Percentiles rank a stretch among this genome's conserved stretches.
Conservation (phyloP, 1,284 basidiomycete genomes). For the Cutaneotrichosporon sp. region DNA sequence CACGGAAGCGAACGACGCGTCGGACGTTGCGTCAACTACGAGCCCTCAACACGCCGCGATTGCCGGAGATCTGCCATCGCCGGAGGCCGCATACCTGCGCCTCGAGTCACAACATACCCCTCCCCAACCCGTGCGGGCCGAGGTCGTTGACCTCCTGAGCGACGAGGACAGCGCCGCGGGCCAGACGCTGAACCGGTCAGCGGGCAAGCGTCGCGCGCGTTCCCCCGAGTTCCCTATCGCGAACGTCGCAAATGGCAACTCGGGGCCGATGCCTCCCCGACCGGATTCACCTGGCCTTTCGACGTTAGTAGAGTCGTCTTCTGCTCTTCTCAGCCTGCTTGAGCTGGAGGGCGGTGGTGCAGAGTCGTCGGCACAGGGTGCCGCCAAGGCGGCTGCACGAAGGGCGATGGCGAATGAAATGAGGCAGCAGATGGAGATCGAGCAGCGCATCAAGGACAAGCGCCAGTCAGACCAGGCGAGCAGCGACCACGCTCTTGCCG, state of each 20-base stretch:
- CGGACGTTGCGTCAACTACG: too few relatives aligned
- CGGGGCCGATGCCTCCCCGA: neutral
- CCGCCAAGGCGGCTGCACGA: conserved; percentile 14
- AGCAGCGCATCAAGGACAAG: conserved; percentile 5
- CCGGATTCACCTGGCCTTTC: neutral
- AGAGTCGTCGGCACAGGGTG: conserved; percentile 24
- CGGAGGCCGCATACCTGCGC: too few relatives aligned
- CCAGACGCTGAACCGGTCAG: too few relatives aligned
- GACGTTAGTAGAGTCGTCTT: neutral
- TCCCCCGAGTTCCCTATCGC: too few relatives aligned
- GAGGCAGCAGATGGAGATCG: conserved; percentile 10
- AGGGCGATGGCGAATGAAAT: conserved; percentile 6
- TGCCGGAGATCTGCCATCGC: too few relatives aligned
- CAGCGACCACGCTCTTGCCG: neutral
- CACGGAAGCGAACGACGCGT: neutral
- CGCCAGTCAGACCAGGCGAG: neutral
- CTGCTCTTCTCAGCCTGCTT: conserved; percentile 31
- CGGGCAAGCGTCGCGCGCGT: too few relatives aligned
- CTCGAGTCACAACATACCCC: too few relatives aligned
- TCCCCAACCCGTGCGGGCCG: too few relatives aligned
- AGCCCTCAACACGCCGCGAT: neutral
- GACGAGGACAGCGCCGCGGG: too few relatives aligned
- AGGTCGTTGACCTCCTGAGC: too few relatives aligned
- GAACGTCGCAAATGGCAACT: too few relatives aligned
- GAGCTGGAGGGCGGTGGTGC: conserved; percentile 16